These are phyloP conservation scores for Flaveria ramosissima DNA, from an alignment of 129 eudicot genomes.

Conservation along the genomic window DNA sequence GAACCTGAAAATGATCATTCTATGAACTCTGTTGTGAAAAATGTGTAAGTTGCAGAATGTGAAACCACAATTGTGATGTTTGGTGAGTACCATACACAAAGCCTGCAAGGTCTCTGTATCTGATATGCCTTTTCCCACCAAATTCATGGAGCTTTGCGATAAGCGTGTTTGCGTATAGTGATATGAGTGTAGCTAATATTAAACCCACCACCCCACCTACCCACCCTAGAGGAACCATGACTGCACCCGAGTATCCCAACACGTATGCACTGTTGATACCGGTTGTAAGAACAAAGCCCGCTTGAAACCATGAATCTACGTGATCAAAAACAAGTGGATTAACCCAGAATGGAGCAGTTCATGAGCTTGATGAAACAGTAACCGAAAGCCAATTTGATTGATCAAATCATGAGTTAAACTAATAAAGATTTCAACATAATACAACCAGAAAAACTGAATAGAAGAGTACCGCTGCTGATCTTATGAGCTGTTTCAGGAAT, in stretches of 20 bases:
- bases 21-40: neutral
- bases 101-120: conserved; percentile 97
- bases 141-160: conserved; percentile 81
- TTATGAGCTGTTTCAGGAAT: conserved; percentile 93
- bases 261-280: conserved; percentile 94
- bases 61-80: neutral
- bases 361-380: neutral
- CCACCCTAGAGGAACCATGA: conserved; percentile 98
- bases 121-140: conserved; percentile 92
- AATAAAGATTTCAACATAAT: too few relatives aligned
- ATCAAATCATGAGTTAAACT: neutral
- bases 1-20: conserved; percentile 50
- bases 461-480: conserved; percentile 66
- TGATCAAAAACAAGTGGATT: conserved; percentile 11
- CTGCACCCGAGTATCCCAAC: conserved; percentile 80
- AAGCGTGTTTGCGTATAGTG: conserved; percentile 77
- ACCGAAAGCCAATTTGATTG: neutral
- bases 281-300: conserved; percentile 86
- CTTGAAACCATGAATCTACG: conserved; percentile 99
- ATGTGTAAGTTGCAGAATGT: neutral
- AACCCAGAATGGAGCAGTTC: neutral
- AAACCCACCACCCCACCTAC: conserved; percentile 80
- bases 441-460: neutral
- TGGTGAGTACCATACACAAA: conserved; percentile 59
- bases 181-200: conserved; percentile 59